Evolutionary conservation across 352 stramenopile genomes (phyloP), one percentile per base, ranked within the genome.

Genomic region (Phytophthora colocasiae): DNA sequence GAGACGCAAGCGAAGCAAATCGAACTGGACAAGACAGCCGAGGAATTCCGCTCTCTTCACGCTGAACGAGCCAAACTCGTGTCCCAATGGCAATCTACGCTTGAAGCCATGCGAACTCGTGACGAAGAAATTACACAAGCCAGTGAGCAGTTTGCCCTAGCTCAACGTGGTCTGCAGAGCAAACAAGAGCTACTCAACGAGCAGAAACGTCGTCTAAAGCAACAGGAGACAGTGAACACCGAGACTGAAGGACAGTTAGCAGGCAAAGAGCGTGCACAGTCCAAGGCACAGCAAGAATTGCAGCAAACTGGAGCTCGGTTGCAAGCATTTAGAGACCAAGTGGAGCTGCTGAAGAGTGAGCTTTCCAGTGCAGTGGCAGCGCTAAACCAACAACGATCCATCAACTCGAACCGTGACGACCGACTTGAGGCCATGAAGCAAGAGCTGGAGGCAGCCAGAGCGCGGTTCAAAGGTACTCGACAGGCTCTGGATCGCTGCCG

Each of bases 1-100:
- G 94, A 98, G 65, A 98, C 93, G n/a, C 88, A 97, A 48, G 92
- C 93, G 6, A 97, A 97, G 59, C 94, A 99, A 77, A 98, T 98
- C 49, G 96, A 99, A 69, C 76, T 99, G 11, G 95, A 98, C 71
- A 97, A 97, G 69, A 97, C 96, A 1, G 95, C 96, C 0, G 87
- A 98, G 19, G 93, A 98, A 53, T 99, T 99, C 63, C 92, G 92
- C 17, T 82, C 79, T 52, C 85, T 98, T 39, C 97, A 99, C 63
- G 81, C 89, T 45, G 96, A 99, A 77, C 85, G 96, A 32, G 93
- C 98, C 52, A 84, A 97, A 63, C 91, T 99, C 14, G 85, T 99
- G n/a, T 68, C 87, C 50, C 91, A 98, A 66, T 99, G 95, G 97
- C 93, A 98, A 75, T 88, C 93, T 44, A 97, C 92, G 3, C 96